Evolutionary conservation across 441 rosid species (phyloP).

Genomic region (Rhodomyrtus psidioides): DNA sequence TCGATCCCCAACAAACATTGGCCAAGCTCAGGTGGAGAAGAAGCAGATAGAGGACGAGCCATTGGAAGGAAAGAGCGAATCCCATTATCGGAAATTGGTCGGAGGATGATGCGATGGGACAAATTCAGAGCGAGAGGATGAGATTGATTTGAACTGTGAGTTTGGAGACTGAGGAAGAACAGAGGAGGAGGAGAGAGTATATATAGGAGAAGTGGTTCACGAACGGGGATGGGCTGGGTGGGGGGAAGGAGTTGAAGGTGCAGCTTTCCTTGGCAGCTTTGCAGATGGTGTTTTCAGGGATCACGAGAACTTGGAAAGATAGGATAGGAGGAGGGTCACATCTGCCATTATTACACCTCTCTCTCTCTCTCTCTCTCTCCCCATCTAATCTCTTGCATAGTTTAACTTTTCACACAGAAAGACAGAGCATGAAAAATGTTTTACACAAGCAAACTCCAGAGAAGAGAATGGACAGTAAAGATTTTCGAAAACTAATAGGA

Average conservation of each 20-base stretch:
- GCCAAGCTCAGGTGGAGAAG: slow-evolving; percentile 1
- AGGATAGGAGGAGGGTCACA: slow-evolving; percentile 12
- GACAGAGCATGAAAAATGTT: neutral
- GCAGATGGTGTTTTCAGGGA: neutral
- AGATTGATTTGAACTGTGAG: neutral
- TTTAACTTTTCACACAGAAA: neutral
- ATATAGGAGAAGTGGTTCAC: slow-evolving; percentile 14
- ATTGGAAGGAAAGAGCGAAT: neutral
- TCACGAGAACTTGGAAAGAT: slow-evolving; percentile 6
- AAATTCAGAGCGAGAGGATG: neutral
- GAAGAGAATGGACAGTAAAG: neutral
- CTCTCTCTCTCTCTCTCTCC: neutral
- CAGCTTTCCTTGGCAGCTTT: slow-evolving; percentile 14
- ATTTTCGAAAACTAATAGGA: neutral
- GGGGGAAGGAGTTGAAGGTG: neutral
- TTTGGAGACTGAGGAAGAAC: neutral
- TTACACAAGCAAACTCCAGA: neutral
- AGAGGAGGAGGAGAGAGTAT: neutral
- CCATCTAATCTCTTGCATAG: neutral
- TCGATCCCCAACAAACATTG: slow-evolving; percentile 9
- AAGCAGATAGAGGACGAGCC: slow-evolving; percentile 3
- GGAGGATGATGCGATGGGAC: neutral
- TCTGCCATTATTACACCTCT: neutral
- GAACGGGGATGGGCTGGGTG: slow-evolving; percentile 11
- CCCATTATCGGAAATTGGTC: slow-evolving; percentile 1